phyloP scores from a whole-genome alignment of 2,329 filamentous ascomycete species.

The Arthrobotrys sinensis region DNA sequence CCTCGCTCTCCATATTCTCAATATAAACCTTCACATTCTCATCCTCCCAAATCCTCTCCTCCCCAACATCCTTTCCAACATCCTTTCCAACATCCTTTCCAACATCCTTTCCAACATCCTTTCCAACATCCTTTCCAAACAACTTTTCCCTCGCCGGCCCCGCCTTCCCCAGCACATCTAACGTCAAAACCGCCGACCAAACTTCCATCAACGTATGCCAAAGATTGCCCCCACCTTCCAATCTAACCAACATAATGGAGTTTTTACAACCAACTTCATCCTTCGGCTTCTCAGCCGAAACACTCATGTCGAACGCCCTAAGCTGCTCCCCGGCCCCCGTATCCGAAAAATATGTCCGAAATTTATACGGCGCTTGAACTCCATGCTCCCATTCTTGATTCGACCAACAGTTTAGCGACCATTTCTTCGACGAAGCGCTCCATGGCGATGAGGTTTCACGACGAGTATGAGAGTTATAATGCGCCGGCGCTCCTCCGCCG shows the following conservation, averaged over 20 bases:
- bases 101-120: too few relatives aligned
- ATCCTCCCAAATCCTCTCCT: constrained; percentile 14
- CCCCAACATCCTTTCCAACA: too few relatives aligned
- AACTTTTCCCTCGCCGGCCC: constrained; percentile 59
- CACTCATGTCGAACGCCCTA: constrained; percentile 38
- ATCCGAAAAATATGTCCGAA: constrained; percentile 62
- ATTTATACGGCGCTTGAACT: constrained; percentile 60
- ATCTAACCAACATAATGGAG: constrained; percentile 64
- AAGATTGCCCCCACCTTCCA: constrained; percentile 65
- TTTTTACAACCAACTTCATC: constrained; percentile 33
- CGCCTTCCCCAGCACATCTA: constrained; percentile 63
- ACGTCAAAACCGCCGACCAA: constrained; percentile 64
- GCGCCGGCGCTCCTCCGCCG: neutral
- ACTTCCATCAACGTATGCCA: constrained; percentile 65
- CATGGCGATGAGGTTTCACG: neutral
- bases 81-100: too few relatives aligned
- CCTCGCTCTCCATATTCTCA: constrained; percentile 40
- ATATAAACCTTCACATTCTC: constrained; percentile 30
- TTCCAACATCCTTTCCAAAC: too few relatives aligned
- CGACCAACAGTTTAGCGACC: constrained; percentile 23
- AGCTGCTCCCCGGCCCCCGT: constrained; percentile 63
- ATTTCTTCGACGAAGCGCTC: neutral
- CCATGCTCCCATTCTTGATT: constrained; percentile 32
- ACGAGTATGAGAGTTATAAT: neutral
- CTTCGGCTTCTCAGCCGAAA: constrained; percentile 29